Conservation (phyloP, 108 stramenopile genomes). For the Parietichytrium sp. region DNA sequence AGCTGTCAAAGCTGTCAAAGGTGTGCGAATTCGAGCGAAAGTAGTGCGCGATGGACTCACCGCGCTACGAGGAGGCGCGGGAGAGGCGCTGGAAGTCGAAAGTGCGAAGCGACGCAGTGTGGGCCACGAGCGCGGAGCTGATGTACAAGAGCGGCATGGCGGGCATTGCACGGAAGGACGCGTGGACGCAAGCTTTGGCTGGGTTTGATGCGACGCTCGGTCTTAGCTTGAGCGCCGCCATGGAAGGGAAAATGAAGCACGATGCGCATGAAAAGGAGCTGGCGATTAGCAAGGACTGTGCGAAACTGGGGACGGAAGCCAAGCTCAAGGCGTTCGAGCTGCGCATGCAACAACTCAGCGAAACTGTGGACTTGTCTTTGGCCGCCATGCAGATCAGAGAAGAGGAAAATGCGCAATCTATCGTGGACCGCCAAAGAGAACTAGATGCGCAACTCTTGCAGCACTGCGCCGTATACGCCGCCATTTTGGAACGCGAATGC, state of each 20-base stretch:
- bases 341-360: neutral
- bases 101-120: too few species aligned
- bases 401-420: neutral
- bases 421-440: neutral
- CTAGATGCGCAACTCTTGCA: neutral
- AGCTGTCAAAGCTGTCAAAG: too few species aligned
- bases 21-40: too few species aligned
- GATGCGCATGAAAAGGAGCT: slow-evolving; percentile 3
- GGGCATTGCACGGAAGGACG: neutral
- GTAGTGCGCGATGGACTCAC: too few species aligned
- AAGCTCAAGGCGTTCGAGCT: neutral
- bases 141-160: neutral
- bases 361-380: neutral
- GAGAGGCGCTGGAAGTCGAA: too few species aligned
- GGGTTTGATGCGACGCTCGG: neutral
- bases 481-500: neutral
- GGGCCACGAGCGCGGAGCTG: slow-evolving; percentile 20
- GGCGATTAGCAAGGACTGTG: neutral
- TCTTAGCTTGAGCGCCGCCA: neutral
- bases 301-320: neutral
- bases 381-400: neutral
- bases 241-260: neutral
- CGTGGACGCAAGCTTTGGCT: neutral
- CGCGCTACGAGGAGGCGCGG: too few species aligned
- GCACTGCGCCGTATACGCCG: slow-evolving; percentile 22